These are phyloP conservation scores for Aspergillus caelatus DNA, from an alignment of 2,329 filamentous ascomycete genomes.

Conservation along the genomic window DNA sequence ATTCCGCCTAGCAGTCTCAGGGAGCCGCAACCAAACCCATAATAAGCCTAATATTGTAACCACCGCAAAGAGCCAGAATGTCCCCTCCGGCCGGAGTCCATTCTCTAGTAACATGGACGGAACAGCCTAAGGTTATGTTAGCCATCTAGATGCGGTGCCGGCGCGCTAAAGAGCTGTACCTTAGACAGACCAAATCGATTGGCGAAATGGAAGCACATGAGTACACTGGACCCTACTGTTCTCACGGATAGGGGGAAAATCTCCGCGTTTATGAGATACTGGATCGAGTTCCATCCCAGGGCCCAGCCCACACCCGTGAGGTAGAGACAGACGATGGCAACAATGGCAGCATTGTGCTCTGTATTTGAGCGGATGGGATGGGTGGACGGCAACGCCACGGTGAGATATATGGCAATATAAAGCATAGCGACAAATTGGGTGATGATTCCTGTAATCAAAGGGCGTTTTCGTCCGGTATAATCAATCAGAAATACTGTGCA, in stretches of 20 bases:
- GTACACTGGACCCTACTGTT: constrained; percentile 43
- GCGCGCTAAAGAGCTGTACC: constrained; percentile 40
- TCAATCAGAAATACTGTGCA: constrained; percentile 78
- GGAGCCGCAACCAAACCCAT: constrained; percentile 72
- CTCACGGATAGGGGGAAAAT: constrained; percentile 49
- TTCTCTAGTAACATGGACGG: constrained; percentile 26
- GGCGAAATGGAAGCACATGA: constrained; percentile 49
- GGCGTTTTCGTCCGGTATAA: constrained; percentile 69
- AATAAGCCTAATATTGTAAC: constrained; percentile 67
- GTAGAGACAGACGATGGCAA: constrained; percentile 49
- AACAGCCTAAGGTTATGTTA: constrained; percentile 9
- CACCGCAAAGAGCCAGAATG: constrained; percentile 73
- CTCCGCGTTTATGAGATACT: constrained; percentile 51
- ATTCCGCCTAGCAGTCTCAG: constrained; percentile 66
- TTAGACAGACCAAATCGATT: constrained; percentile 38
- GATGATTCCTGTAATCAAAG: constrained; percentile 52
- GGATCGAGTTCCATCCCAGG: constrained; percentile 52
- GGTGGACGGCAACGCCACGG: constrained; percentile 22
- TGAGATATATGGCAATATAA: constrained; percentile 57
- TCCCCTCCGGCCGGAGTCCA: constrained; percentile 59
- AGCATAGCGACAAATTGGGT: constrained; percentile 56
- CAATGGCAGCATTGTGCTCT: constrained; percentile 23
- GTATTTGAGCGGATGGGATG: constrained; percentile 31
- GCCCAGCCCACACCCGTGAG: constrained; percentile 50
- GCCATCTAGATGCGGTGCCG: not conserved